Conservation (phyloP, 2,329 filamentous ascomycete species). For the Colletotrichum sp. region DNA sequence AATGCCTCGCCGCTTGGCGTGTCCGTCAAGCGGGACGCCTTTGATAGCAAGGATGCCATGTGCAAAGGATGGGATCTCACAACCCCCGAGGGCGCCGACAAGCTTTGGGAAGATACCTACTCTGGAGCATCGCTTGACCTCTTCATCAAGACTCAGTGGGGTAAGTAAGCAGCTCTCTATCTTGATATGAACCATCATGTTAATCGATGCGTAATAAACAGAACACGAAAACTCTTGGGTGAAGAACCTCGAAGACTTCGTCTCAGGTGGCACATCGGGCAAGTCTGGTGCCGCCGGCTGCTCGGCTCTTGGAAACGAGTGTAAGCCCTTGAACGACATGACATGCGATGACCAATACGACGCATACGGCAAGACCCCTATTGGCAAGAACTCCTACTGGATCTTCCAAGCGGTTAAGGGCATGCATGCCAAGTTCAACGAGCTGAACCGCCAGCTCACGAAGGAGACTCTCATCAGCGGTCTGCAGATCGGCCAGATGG, state of each 20-base stretch:
- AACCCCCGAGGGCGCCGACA: background rate
- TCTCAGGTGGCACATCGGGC: conserved; percentile 2
- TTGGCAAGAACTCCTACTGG: conserved; percentile 10
- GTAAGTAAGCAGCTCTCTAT: background rate
- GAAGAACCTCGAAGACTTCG: conserved; percentile 1
- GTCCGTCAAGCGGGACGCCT: background rate
- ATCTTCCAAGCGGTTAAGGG: conserved; percentile 14
- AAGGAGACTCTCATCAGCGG: conserved; percentile 6
- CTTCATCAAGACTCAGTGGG: conserved; percentile 1
- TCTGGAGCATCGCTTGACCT: background rate
- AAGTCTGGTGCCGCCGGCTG: conserved; percentile 9
- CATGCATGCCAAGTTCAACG: conserved; percentile 13
- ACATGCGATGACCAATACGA: background rate
- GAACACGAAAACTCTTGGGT: conserved; percentile 9
- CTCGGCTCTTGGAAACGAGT: background rate
- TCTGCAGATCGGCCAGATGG: background rate
- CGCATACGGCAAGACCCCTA: background rate
- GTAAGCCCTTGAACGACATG: conserved; percentile 2
- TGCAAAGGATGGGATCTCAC: conserved; percentile 8
- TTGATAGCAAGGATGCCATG: background rate
- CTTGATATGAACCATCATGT: background rate
- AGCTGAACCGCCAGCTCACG: conserved; percentile 4
- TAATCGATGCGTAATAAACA: background rate
- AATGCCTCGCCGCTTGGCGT: background rate
- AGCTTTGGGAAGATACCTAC: background rate